Evolutionary conservation across 2,329 filamentous ascomycete species (phyloP).

Genomic region (Dactylellina drechsleri): DNA sequence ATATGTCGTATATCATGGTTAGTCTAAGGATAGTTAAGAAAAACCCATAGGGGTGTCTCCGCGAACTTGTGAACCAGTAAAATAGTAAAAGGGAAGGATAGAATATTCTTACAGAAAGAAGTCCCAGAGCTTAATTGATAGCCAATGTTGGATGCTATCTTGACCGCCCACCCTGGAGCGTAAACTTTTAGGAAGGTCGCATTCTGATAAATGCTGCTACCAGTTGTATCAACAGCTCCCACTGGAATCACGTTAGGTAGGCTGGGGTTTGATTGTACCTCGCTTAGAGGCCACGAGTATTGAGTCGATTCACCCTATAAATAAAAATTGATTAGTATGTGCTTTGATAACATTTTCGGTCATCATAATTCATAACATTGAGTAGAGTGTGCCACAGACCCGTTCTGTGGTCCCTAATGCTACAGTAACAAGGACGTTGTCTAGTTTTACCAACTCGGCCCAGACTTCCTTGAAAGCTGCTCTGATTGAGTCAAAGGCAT

Average conservation of each 20-base stretch:
- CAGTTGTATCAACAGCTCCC: constrained; percentile 30
- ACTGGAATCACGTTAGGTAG: constrained; percentile 28
- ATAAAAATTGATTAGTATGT: not conserved
- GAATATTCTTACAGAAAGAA: constrained; percentile 32
- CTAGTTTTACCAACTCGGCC: constrained; percentile 2
- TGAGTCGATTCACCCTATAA: constrained; percentile 4
- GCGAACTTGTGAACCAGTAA: not conserved
- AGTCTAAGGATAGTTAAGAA: not conserved
- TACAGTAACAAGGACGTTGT: constrained; percentile 25
- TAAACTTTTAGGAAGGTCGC: constrained; percentile 17
- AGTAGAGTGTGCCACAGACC: constrained; percentile 21
- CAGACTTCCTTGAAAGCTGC: constrained; percentile 10
- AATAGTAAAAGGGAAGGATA: not conserved
- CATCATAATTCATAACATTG: too few species aligned
- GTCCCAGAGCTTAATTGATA: constrained; percentile 37
- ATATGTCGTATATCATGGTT: not conserved
- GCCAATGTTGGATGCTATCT: constrained; percentile 45
- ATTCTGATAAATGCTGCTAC: constrained; percentile 31
- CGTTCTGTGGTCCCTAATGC: constrained; percentile 26
- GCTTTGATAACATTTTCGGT: too few species aligned
- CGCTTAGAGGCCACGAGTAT: constrained; percentile 27
- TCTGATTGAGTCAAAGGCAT: not conserved
- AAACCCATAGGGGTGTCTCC: not conserved
- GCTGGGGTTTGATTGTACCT: not conserved
- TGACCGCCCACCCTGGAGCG: constrained; percentile 35